These are phyloP conservation scores for Choiromyces venosus DNA, from an alignment of 495 filamentous ascomycete species.

Conservation along the genomic window DNA sequence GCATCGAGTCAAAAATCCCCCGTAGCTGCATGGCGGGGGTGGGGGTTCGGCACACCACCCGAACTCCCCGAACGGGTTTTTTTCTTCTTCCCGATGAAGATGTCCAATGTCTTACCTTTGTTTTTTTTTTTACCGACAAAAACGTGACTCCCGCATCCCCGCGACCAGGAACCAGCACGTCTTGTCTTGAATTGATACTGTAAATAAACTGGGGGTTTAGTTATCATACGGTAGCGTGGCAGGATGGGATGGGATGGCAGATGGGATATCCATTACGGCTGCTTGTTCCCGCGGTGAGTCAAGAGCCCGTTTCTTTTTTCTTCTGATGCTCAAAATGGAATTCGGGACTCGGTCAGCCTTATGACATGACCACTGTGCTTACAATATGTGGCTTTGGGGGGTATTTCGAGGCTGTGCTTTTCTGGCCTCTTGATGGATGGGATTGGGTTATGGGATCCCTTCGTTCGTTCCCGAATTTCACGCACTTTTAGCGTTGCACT, in stretches of 20 bases:
- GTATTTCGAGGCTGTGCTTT: background rate
- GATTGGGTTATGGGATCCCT: too few species aligned
- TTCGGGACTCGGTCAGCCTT: background rate
- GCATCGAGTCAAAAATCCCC: background rate
- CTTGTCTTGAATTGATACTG: background rate
- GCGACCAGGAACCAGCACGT: background rate
- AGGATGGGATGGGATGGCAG: too few species aligned
- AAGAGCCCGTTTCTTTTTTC: background rate
- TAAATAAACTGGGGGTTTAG: background rate
- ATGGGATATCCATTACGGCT: too few species aligned
- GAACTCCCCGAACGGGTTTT: background rate
- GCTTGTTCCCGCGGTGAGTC: background rate
- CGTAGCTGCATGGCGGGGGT: background rate
- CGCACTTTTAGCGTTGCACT: too few species aligned
- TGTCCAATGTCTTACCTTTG: background rate
- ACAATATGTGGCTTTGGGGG: background rate
- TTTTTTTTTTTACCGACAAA: background rate
- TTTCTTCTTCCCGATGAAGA: background rate
- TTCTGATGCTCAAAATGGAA: background rate
- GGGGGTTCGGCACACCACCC: background rate
- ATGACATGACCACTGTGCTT: background rate
- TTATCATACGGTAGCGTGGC: background rate
- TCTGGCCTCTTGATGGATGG: background rate
- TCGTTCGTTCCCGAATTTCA: too few species aligned
- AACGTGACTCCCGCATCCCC: background rate